Evolutionary conservation across 2,329 filamentous ascomycete species (phyloP).

Genomic region (Exophiala aquamarina): DNA sequence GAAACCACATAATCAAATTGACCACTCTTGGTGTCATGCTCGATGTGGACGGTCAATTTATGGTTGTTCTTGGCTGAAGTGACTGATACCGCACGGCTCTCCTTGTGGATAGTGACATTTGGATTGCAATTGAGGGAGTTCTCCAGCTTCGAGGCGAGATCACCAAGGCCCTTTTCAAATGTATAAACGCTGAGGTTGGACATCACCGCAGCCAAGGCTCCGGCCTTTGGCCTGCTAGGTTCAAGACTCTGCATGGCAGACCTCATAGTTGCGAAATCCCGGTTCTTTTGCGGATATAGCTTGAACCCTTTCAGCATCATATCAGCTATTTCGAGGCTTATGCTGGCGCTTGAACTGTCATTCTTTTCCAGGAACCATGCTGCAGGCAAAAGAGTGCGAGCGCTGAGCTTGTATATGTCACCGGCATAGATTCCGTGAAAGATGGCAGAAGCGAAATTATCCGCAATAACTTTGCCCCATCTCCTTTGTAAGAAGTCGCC

Average conservation of each 20-base stretch:
- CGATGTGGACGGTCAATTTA: slow-evolving; percentile 29
- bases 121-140: slow-evolving; percentile 49
- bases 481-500: slow-evolving; percentile 62
- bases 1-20: slow-evolving; percentile 32
- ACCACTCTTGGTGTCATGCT: slow-evolving; percentile 9
- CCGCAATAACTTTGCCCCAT: slow-evolving; percentile 56
- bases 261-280: background rate
- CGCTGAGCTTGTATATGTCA: slow-evolving; percentile 78
- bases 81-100: slow-evolving; percentile 33
- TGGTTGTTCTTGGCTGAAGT: slow-evolving; percentile 13
- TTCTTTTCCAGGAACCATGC: slow-evolving; percentile 49
- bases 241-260: background rate
- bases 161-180: slow-evolving; percentile 59
- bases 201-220: background rate
- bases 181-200: slow-evolving; percentile 40
- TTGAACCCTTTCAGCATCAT: slow-evolving; percentile 2
- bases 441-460: slow-evolving; percentile 73
- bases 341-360: slow-evolving; percentile 12
- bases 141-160: slow-evolving; percentile 58
- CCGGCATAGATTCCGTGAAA: slow-evolving; percentile 92
- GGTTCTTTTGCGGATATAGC: background rate
- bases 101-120: slow-evolving; percentile 62
- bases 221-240: background rate
- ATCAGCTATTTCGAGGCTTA: slow-evolving; percentile 7
- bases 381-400: slow-evolving; percentile 60